These are phyloP conservation scores for Tricholoma bakamatsutake DNA, from an alignment of 768 basidiomycete species.

Conservation along the genomic window DNA sequence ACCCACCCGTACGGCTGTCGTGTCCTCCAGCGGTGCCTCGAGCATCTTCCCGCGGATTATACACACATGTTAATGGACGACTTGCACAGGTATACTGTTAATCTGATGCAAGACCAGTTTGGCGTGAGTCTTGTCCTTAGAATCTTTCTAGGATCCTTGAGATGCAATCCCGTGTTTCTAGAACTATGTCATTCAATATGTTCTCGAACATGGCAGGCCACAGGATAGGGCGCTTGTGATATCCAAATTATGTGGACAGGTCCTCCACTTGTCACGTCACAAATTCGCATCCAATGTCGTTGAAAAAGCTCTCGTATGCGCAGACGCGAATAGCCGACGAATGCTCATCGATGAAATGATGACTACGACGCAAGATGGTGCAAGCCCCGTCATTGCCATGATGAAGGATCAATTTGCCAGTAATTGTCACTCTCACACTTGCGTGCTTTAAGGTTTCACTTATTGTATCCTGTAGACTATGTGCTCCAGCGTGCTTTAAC, in stretches of 20 bases:
- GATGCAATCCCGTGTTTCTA: slow-evolving; percentile 29
- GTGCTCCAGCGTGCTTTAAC: slow-evolving; percentile 76
- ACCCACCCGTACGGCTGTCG: slow-evolving; percentile 93
- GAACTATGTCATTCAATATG: slow-evolving; percentile 95
- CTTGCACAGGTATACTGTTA: slow-evolving; percentile 61
- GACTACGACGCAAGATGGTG: slow-evolving; percentile 53
- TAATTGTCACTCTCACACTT: slow-evolving; percentile 33
- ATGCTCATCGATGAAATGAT: slow-evolving; percentile 80
- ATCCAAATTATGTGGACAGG: slow-evolving; percentile 64
- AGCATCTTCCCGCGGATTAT: slow-evolving; percentile 67
- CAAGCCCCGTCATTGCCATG: slow-evolving; percentile 62
- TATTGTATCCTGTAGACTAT: slow-evolving; percentile 49
- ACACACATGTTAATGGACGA: slow-evolving; percentile 76
- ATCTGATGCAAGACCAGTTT: slow-evolving; percentile 87
- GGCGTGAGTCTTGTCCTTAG: slow-evolving; percentile 51
- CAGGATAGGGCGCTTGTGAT: slow-evolving; percentile 67
- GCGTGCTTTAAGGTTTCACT: not conserved
- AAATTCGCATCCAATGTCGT: slow-evolving; percentile 97
- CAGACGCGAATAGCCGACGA: slow-evolving; percentile 58
- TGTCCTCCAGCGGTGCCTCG: slow-evolving; percentile 89
- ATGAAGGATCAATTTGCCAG: slow-evolving; percentile 90
- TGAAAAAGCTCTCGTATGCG: slow-evolving; percentile 78
- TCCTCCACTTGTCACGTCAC: slow-evolving; percentile 75
- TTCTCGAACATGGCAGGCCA: slow-evolving; percentile 73
- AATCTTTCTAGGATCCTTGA: slow-evolving; percentile 12